These are phyloP conservation scores for Ganoderma leucocontextum DNA, from an alignment of 1,284 basidiomycete species.

Conservation along the genomic window DNA sequence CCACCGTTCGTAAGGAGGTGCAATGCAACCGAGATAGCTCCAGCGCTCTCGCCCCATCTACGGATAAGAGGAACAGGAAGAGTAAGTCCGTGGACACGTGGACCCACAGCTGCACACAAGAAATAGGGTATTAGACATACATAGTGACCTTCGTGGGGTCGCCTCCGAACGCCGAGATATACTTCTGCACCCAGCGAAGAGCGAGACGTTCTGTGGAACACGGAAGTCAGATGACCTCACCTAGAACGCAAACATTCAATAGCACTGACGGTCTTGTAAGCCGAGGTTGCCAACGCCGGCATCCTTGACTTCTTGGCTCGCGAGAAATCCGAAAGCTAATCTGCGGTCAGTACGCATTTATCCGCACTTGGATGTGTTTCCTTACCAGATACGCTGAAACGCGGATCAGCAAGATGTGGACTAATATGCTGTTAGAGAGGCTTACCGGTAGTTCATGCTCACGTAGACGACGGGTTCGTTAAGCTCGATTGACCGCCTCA, in stretches of 20 bases:
- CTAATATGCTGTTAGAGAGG: not conserved
- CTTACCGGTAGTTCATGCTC: slow-evolving; percentile 32
- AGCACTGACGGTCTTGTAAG: slow-evolving; percentile 56
- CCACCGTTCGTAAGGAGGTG: slow-evolving; percentile 45
- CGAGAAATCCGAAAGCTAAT: slow-evolving; percentile 28
- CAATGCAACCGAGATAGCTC: slow-evolving; percentile 46
- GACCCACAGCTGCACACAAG: slow-evolving; percentile 3
- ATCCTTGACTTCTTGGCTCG: slow-evolving; percentile 53
- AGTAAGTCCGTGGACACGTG: not conserved
- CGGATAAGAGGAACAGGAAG: not conserved
- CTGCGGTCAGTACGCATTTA: not conserved
- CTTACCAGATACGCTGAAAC: slow-evolving; percentile 19
- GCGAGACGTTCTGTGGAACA: slow-evolving; percentile 34
- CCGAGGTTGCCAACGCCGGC: slow-evolving; percentile 64
- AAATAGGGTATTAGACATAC: slow-evolving; percentile 43
- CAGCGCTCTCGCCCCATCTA: slow-evolving; percentile 54
- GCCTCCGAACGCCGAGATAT: slow-evolving; percentile 71
- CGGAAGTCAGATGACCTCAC: not conserved
- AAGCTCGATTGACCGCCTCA: slow-evolving; percentile 46
- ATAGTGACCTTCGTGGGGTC: slow-evolving; percentile 65
- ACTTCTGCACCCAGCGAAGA: slow-evolving; percentile 56
- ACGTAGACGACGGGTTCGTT: slow-evolving; percentile 38
- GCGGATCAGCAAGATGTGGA: slow-evolving; percentile 1
- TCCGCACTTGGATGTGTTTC: not conserved
- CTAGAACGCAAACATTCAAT: slow-evolving; percentile 8